These are phyloP conservation scores for Choricystis sp. DNA, from an alignment of 139 green algal genomes.

Conservation along the genomic window DNA sequence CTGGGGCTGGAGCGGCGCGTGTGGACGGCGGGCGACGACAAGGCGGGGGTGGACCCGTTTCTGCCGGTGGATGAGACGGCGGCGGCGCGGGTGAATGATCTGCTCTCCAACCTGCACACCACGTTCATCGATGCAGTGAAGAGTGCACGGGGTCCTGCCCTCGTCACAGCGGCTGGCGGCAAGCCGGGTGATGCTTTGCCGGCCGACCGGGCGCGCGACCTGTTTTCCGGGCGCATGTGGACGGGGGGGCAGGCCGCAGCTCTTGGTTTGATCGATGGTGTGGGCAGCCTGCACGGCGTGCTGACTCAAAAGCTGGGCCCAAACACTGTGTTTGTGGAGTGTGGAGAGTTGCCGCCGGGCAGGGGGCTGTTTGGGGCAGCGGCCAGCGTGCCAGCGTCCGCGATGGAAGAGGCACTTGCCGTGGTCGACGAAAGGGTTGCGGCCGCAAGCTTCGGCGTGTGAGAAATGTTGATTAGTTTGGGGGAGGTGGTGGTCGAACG, in stretches of 20 bases:
- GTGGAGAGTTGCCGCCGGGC: background rate
- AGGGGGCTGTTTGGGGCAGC: background rate
- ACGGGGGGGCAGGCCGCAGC: slow-evolving; percentile 21
- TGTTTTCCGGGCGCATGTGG: slow-evolving; percentile 24
- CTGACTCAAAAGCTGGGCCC: slow-evolving; percentile 2
- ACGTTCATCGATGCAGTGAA: slow-evolving; percentile 13
- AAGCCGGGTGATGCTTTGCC: slow-evolving; percentile 3
- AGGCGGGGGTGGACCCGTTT: slow-evolving; percentile 28
- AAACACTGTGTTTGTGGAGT: background rate
- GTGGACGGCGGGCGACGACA: slow-evolving; percentile 19
- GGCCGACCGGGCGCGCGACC: no score
- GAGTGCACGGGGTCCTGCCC: slow-evolving; percentile 3
- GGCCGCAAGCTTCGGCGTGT: no score
- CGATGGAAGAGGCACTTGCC: background rate
- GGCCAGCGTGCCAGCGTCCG: background rate
- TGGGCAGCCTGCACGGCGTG: slow-evolving; percentile 8
- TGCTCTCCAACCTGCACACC: slow-evolving; percentile 21
- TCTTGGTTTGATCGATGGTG: slow-evolving; percentile 21
- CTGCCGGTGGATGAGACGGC: slow-evolving; percentile 11
- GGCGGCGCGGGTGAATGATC: slow-evolving; percentile 11
- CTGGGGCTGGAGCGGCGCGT: slow-evolving; percentile 23
- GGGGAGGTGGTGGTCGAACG: no score
- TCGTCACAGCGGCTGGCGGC: slow-evolving; percentile 4
- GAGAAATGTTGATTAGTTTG: no score
- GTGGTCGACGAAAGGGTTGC: no score